These are phyloP conservation scores for Sarocladiaceae sp. DNA, from an alignment of 2,329 filamentous ascomycete genomes.

Conservation along the genomic window DNA sequence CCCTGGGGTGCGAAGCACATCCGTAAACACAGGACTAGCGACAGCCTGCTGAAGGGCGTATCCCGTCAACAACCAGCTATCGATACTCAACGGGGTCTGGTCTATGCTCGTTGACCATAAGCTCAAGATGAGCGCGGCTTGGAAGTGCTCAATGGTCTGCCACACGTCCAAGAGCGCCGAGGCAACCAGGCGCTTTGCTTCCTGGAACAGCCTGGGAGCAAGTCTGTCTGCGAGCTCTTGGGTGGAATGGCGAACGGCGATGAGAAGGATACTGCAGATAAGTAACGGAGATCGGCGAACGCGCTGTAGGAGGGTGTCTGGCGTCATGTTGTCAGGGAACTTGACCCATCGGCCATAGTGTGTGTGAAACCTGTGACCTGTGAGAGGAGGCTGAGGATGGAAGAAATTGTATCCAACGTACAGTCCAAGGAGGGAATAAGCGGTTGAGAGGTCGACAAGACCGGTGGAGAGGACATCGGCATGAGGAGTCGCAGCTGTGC, in stretches of 20 bases:
- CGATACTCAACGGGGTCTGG: constrained; percentile 20
- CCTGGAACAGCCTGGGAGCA: constrained; percentile 18
- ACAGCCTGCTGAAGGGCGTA: constrained; percentile 20
- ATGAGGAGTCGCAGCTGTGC: neutral
- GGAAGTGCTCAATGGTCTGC: constrained; percentile 19
- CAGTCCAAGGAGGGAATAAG: constrained; percentile 17
- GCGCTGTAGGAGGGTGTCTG: constrained; percentile 10
- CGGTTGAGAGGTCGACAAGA: constrained; percentile 13
- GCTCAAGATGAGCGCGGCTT: constrained; percentile 18
- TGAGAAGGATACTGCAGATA: constrained; percentile 19
- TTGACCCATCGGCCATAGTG: constrained; percentile 22
- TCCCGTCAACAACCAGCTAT: constrained; percentile 21
- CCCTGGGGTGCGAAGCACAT: constrained; percentile 2
- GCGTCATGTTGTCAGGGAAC: constrained; percentile 15
- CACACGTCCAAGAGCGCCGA: constrained; percentile 13
- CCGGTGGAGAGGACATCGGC: constrained; percentile 18
- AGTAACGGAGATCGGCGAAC: constrained; percentile 17
- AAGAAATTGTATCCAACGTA: no score
- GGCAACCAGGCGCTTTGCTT: constrained; percentile 16
- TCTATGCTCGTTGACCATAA: constrained; percentile 23
- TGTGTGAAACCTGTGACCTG: constrained; percentile 15
- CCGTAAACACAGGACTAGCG: constrained; percentile 16
- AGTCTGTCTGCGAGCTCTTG: constrained; percentile 17
- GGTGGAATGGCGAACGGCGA: constrained; percentile 19
- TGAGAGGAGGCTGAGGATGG: constrained; percentile 10